phyloP scores from a whole-genome alignment of 768 basidiomycete species.

The Pisolithus microcarpus region DNA sequence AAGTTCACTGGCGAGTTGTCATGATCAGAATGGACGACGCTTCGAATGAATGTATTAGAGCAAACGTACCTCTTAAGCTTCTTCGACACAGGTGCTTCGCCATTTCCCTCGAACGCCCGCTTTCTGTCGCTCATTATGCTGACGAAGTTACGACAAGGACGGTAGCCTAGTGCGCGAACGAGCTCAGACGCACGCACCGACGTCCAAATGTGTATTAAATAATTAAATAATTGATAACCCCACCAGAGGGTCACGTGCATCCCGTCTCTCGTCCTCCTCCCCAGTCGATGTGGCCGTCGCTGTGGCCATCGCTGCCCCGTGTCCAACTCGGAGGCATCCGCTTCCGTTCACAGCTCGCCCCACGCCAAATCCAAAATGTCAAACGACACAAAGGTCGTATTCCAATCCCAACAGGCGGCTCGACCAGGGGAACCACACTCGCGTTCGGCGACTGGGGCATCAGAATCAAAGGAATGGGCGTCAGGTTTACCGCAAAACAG shows the following conservation, averaged over 20 bases:
- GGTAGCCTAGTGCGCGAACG: too few relatives aligned
- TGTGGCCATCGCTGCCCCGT: too few relatives aligned
- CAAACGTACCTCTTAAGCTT: slow-evolving; percentile 55
- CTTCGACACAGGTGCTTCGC: slow-evolving; percentile 44
- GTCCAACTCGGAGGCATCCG: slow-evolving; percentile 16
- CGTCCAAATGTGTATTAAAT: too few relatives aligned
- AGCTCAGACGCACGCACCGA: too few relatives aligned
- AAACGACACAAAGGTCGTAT: slow-evolving; percentile 89
- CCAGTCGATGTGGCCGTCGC: too few relatives aligned
- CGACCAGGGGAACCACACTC: slow-evolving; percentile 87
- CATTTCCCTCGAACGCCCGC: slow-evolving; percentile 50
- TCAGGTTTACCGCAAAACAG: slow-evolving; percentile 83
- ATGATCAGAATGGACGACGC: neutral
- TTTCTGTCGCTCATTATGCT: slow-evolving; percentile 58
- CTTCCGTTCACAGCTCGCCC: slow-evolving; percentile 63
- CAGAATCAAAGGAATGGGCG: slow-evolving; percentile 75
- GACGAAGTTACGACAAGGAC: too few relatives aligned
- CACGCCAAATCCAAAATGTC: slow-evolving; percentile 73
- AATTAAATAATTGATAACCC: too few relatives aligned
- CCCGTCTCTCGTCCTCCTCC: too few relatives aligned
- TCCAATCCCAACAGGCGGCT: slow-evolving; percentile 83
- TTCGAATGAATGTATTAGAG: neutral
- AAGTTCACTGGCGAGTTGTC: slow-evolving; percentile 39
- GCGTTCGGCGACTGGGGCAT: slow-evolving; percentile 75
- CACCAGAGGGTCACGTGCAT: too few relatives aligned